Evolutionary conservation across 805 yeast genomes (phyloP).

Genomic region (Pichia membranifaciens): DNA sequence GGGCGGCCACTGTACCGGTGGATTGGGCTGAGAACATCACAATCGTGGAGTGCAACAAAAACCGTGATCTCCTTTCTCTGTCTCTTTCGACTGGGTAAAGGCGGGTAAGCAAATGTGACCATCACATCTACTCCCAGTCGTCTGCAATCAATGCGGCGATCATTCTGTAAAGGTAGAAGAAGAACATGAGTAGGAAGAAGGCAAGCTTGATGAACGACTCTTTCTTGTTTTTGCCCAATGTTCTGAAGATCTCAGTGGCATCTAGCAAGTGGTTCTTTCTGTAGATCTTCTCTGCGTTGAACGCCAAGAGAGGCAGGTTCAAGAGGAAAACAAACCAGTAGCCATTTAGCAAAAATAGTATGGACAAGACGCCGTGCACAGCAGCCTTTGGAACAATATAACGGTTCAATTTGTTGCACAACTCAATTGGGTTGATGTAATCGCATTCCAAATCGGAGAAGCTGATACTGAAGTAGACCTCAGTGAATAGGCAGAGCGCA

Average conservation of each 20-base stretch:
- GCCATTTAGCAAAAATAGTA: conserved; percentile 74
- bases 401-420: conserved; percentile 87
- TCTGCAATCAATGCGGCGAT: conserved; percentile 85
- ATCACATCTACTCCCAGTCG: conserved; percentile 28
- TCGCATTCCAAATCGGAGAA: conserved; percentile 94
- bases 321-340: conserved; percentile 86
- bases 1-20: no score
- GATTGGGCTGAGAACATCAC: no score
- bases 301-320: conserved; percentile 78
- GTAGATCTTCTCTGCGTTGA: conserved; percentile 72
- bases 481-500: conserved; percentile 82
- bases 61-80: no score
- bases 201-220: conserved; percentile 88
- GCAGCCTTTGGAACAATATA: conserved; percentile 88
- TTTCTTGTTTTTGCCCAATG: conserved; percentile 85
- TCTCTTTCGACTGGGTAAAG: no score
- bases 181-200: conserved; percentile 85
- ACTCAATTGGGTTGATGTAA: conserved; percentile 94
- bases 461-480: conserved; percentile 92
- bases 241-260: conserved; percentile 96
- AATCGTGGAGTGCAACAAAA: no score
- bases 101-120: no score
- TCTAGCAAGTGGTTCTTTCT: conserved; percentile 82
- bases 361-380: conserved; percentile 65
- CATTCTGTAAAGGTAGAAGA: conserved; percentile 94